Evolutionary conservation across 306 rosid genomes (phyloP).

Genomic region (Cercis canadensis): DNA sequence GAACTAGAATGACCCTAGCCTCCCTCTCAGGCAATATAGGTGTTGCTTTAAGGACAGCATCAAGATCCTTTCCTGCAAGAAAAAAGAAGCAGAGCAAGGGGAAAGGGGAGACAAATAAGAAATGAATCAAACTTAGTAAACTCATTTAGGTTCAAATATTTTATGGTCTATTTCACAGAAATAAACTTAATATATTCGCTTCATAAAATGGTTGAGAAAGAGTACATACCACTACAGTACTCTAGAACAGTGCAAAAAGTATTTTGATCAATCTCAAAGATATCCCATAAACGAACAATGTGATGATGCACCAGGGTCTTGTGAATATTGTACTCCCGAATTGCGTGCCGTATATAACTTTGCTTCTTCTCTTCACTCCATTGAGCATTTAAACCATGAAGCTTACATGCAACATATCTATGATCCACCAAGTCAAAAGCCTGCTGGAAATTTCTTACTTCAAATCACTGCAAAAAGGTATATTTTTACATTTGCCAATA

Average conservation of each 20-base stretch:
- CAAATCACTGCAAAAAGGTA: slow-evolving; percentile 96
- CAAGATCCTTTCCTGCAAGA: slow-evolving; percentile 93
- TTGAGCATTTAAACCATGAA: slow-evolving; percentile 98
- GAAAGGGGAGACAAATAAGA: slow-evolving; percentile 14
- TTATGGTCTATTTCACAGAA: slow-evolving; percentile 8
- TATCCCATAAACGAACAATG: slow-evolving; percentile 99
- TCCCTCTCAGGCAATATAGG: slow-evolving; percentile 93
- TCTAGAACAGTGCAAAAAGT: slow-evolving; percentile 97
- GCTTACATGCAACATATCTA: slow-evolving; percentile 99
- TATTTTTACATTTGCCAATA: slow-evolving; percentile 82
- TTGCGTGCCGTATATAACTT: slow-evolving; percentile 96
- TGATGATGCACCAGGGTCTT: slow-evolving; percentile 93
- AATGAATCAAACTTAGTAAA: slow-evolving; percentile 9
- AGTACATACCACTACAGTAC: slow-evolving; percentile 83
- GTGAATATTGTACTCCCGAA: slow-evolving; percentile 98
- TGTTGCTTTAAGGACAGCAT: slow-evolving; percentile 90
- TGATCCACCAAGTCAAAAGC: slow-evolving; percentile 98
- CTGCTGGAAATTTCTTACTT: slow-evolving; percentile 99
- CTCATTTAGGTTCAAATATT: not conserved
- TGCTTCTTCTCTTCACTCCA: slow-evolving; percentile 99
- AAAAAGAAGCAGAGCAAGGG: slow-evolving; percentile 15
- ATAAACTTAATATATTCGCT: slow-evolving; percentile 27
- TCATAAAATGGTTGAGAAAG: slow-evolving; percentile 23
- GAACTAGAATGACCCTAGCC: slow-evolving; percentile 89
- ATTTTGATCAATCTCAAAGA: slow-evolving; percentile 95